Evolutionary conservation across 192 early-diverging fungal genomes (phyloP).

Genomic region (Backusella psychrophila): DNA sequence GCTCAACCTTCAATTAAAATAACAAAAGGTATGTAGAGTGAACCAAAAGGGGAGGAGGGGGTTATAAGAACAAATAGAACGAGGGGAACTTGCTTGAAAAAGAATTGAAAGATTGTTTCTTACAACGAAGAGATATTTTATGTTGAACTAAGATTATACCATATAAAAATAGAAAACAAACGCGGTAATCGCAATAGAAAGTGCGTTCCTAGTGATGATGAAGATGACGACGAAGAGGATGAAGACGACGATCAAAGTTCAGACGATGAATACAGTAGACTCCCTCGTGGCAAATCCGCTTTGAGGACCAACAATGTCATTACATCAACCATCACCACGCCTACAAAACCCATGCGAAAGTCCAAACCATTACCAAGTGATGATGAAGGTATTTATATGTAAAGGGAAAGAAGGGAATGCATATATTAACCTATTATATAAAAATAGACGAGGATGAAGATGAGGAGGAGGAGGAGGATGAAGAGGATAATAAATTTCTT

Average conservation of each 20-base stretch:
- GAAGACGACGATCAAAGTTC: neutral
- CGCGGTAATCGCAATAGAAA: constrained; percentile 17
- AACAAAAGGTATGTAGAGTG: constrained; percentile 13
- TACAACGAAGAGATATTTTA: neutral
- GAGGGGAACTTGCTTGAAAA: neutral
- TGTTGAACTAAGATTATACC: constrained; percentile 14
- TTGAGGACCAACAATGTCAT: neutral
- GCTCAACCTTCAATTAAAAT: neutral
- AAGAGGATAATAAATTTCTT: constrained; percentile 5
- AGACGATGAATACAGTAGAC: constrained; percentile 4
- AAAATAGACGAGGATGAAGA: constrained; percentile 21
- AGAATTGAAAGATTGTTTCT: constrained; percentile 2
- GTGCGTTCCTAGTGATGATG: constrained; percentile 29
- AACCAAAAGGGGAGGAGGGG: neutral
- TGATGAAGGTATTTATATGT: constrained; percentile 16
- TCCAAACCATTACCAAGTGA: constrained; percentile 25
- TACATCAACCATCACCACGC: neutral
- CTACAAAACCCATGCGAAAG: constrained; percentile 18
- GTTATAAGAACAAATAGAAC: neutral
- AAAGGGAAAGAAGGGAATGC: neutral
- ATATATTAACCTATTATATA: neutral
- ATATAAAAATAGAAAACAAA: neutral
- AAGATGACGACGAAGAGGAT: constrained; percentile 24
- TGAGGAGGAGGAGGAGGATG: constrained; percentile 15
- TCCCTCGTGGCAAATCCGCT: neutral